Conservation (phyloP, 169 alveolate genomes). For the Plasmodium ovale region DNA sequence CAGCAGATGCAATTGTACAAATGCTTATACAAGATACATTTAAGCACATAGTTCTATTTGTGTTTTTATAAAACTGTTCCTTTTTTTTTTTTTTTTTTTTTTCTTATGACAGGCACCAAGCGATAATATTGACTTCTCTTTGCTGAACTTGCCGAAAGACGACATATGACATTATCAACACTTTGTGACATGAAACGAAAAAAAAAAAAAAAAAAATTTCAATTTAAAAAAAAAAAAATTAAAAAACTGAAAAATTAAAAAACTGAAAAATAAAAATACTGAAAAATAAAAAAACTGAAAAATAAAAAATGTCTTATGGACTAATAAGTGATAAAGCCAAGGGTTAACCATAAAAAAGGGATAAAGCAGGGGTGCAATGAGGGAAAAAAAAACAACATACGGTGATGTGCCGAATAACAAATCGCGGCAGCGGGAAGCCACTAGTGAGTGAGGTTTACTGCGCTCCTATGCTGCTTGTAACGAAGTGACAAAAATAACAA, state of each 20-base stretch:
- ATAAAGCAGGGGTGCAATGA: too few relatives aligned
- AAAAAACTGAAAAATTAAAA: not conserved
- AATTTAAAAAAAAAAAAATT: not conserved
- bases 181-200: not conserved
- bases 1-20: too few relatives aligned
- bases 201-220: slow-evolving; percentile 4
- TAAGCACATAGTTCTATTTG: not conserved
- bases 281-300: not conserved
- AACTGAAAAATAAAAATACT: not conserved
- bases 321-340: too few relatives aligned
- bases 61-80: not conserved
- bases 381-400: too few relatives aligned
- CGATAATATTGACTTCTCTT: slow-evolving; percentile 61
- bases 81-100: not conserved
- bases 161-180: slow-evolving; percentile 12
- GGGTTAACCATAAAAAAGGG: too few relatives aligned
- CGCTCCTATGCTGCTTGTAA: too few relatives aligned
- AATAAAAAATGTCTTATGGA: not conserved
- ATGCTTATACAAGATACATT: not conserved
- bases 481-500: too few relatives aligned
- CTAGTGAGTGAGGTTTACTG: too few relatives aligned
- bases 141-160: slow-evolving; percentile 41
- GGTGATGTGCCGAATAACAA: too few relatives aligned
- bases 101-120: slow-evolving; percentile 26
- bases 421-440: too few relatives aligned